Conservation (phyloP, 2,329 filamentous ascomycete species). For the Monascus ruber region DNA sequence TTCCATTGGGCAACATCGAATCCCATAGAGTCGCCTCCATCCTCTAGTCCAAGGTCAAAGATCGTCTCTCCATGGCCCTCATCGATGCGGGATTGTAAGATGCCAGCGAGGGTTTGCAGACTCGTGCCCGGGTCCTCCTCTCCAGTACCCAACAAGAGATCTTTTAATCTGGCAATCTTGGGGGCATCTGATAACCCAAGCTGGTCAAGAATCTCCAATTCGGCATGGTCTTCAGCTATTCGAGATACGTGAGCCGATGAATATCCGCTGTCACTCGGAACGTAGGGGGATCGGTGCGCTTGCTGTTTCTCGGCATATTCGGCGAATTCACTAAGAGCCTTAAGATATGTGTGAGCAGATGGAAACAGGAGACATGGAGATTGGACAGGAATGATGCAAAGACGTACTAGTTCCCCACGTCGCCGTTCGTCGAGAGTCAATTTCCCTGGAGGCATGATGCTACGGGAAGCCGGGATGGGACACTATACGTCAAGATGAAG, state of each 20-base stretch:
- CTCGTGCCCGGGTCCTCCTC: constrained; percentile 39
- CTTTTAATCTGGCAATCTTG: constrained; percentile 55
- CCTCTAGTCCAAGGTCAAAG: constrained; percentile 86
- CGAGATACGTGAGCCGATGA: constrained; percentile 23
- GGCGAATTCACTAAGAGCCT: constrained; percentile 88
- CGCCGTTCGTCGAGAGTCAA: constrained; percentile 66
- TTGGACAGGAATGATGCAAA: not conserved
- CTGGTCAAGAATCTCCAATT: constrained; percentile 80
- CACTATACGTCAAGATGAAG: no score
- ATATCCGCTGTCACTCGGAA: constrained; percentile 32
- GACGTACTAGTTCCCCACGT: constrained; percentile 69
- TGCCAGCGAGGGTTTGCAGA: constrained; percentile 50
- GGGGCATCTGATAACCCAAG: constrained; percentile 61
- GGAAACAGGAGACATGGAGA: not conserved
- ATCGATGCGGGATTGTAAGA: constrained; percentile 58
- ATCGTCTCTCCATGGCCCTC: constrained; percentile 83
- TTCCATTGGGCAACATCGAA: constrained; percentile 68
- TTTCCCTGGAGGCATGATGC: constrained; percentile 38
- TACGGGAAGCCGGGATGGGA: no score
- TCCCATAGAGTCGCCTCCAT: constrained; percentile 74
- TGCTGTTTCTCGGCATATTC: constrained; percentile 97
- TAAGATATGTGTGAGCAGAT: not conserved
- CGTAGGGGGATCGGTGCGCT: constrained; percentile 35
- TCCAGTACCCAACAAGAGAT: constrained; percentile 53
- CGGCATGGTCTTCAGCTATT: constrained; percentile 59